Percentiles rank a stretch among this genome's conserved stretches.
Evolutionary conservation across 345 rosid species (phyloP).

Genomic region (Aurinia saxatilis): DNA sequence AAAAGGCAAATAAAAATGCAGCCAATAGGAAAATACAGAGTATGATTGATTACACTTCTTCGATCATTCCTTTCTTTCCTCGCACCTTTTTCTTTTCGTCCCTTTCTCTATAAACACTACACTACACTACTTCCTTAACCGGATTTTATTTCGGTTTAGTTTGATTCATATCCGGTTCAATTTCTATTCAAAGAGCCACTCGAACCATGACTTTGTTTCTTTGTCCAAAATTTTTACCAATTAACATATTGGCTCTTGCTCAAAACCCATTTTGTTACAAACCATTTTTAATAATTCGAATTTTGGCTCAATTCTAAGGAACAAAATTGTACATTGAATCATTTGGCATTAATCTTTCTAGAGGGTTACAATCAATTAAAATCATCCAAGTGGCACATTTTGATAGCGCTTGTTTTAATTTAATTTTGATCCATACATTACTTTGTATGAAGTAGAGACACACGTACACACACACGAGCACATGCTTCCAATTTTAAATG

Average conservation of each 20-base stretch:
- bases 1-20: neutral
- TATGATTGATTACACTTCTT: constrained; percentile 17
- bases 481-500: constrained; percentile 9
- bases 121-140: too few species aligned
- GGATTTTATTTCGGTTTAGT: too few species aligned
- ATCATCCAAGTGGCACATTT: neutral
- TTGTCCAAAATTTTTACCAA: too few species aligned
- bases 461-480: constrained; percentile 16
- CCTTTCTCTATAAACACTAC: too few species aligned
- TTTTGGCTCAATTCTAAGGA: too few species aligned
- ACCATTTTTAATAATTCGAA: too few species aligned
- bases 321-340: neutral
- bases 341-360: neutral
- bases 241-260: too few species aligned
- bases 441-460: constrained; percentile 1
- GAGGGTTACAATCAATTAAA: neutral
- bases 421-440: constrained; percentile 18
- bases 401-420: neutral
- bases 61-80: neutral
- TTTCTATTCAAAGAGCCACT: too few species aligned
- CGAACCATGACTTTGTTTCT: too few species aligned
- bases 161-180: too few species aligned
- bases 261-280: too few species aligned
- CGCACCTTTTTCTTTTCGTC: too few species aligned
- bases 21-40: constrained; percentile 16